phyloP scores from a whole-genome alignment of 345 rosid species.

The Psidium guajava region DNA sequence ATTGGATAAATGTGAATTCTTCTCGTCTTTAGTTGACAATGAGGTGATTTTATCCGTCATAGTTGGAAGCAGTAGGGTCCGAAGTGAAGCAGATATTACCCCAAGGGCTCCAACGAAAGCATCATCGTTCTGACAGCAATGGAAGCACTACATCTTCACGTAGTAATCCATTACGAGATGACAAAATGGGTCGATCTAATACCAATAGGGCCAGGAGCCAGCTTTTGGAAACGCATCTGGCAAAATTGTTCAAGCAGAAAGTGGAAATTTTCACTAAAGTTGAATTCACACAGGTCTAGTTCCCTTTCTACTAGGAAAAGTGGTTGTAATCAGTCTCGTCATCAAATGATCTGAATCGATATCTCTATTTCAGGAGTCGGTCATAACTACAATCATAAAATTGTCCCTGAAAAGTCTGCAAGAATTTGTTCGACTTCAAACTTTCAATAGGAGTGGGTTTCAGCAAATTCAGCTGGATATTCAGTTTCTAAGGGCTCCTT shows the following conservation, averaged over 20 bases:
- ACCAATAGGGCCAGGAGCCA: conserved; percentile 88
- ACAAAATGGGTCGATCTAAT: conserved; percentile 54
- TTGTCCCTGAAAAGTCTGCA: conserved; percentile 84
- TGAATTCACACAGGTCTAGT: conserved; percentile 79
- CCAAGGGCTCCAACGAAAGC: conserved; percentile 62
- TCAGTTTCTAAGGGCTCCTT: conserved; percentile 70
- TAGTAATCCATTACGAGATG: conserved; percentile 76
- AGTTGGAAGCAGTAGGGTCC: conserved; percentile 61
- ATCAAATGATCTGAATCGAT: conserved; percentile 1
- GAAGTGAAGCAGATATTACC: conserved; percentile 90
- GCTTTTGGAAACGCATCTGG: conserved; percentile 95
- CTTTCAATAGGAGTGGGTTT: conserved; percentile 91
- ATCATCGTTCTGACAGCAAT: conserved; percentile 82
- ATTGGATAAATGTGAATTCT: background rate
- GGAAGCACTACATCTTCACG: conserved; percentile 87
- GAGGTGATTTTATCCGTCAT: background rate
- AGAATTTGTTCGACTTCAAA: conserved; percentile 89
- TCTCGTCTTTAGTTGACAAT: background rate
- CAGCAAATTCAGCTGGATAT: conserved; percentile 97
- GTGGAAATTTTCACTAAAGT: conserved; percentile 94
- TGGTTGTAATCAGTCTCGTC: background rate
- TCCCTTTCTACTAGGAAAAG: background rate
- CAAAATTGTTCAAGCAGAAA: conserved; percentile 96
- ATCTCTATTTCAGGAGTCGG: conserved; percentile 65
- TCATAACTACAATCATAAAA: conserved; percentile 59